phyloP scores from a whole-genome alignment of 2,329 filamentous ascomycete species.

The Paramyrothecium sp. region DNA sequence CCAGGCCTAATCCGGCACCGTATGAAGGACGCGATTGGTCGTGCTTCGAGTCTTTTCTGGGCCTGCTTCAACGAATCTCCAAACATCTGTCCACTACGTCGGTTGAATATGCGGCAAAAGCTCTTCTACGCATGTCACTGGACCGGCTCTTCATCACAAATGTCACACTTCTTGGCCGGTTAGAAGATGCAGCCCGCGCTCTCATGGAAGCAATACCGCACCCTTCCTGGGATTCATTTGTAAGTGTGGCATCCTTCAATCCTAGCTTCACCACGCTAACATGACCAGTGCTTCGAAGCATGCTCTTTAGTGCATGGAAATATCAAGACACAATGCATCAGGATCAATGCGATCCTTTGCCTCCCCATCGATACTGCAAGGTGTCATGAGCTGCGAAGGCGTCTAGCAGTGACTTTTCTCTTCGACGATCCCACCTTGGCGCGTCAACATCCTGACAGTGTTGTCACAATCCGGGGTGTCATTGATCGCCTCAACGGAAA shows the following conservation, averaged over 20 bases:
- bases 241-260: constrained; percentile 26
- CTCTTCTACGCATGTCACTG: constrained; percentile 54
- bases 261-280: constrained; percentile 8
- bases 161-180: constrained; percentile 35
- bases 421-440: constrained; percentile 48
- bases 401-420: constrained; percentile 65
- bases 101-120: constrained; percentile 37
- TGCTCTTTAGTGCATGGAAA: constrained; percentile 44
- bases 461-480: constrained; percentile 41
- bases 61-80: constrained; percentile 38
- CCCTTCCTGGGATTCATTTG: constrained; percentile 37
- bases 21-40: constrained; percentile 44
- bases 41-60: constrained; percentile 40
- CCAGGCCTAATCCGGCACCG: constrained; percentile 20
- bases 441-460: constrained; percentile 36
- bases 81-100: constrained; percentile 29
- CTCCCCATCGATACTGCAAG: constrained; percentile 52
- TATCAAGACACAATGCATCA: constrained; percentile 48
- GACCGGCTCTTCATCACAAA: constrained; percentile 48
- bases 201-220: constrained; percentile 41
- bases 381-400: constrained; percentile 60
- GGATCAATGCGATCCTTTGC: constrained; percentile 55
- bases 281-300: constrained; percentile 46
- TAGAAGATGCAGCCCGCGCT: constrained; percentile 40
- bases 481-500: constrained; percentile 43